These are phyloP conservation scores for Hibiscus tridactylites DNA, from an alignment of 345 rosid species.

Conservation along the genomic window DNA sequence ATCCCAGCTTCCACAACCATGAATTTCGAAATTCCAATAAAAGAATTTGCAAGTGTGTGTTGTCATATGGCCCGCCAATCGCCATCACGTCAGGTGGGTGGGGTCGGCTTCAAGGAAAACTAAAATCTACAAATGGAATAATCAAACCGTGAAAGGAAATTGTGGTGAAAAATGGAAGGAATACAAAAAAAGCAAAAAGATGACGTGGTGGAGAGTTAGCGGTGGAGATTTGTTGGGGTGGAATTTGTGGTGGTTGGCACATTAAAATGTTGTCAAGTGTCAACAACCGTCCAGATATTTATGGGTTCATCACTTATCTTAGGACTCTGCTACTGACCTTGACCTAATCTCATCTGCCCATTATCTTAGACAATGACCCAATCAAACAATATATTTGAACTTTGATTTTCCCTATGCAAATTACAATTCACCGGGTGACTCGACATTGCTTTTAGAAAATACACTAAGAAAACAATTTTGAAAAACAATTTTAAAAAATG, in stretches of 20 bases:
- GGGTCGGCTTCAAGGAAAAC: background rate
- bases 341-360: background rate
- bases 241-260: constrained; percentile 7
- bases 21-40: background rate
- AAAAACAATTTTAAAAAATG: too few relatives aligned
- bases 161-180: too few relatives aligned
- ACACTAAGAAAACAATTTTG: too few relatives aligned
- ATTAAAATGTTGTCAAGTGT: too few relatives aligned
- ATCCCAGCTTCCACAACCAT: background rate
- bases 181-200: background rate
- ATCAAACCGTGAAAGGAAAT: too few relatives aligned
- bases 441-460: too few relatives aligned
- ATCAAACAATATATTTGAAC: background rate
- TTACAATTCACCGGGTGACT: background rate
- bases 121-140: too few relatives aligned
- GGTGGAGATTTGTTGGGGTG: constrained; percentile 16
- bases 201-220: constrained; percentile 1
- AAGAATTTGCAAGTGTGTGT: background rate
- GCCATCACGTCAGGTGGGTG: constrained; percentile 13
- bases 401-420: background rate
- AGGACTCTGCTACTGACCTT: constrained; percentile 17
- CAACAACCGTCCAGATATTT: background rate
- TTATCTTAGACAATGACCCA: background rate
- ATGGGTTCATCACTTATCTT: background rate
- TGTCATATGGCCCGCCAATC: constrained; percentile 10